These are phyloP conservation scores for Podaxis sp. DNA, from an alignment of 768 basidiomycete species.

Conservation along the genomic window DNA sequence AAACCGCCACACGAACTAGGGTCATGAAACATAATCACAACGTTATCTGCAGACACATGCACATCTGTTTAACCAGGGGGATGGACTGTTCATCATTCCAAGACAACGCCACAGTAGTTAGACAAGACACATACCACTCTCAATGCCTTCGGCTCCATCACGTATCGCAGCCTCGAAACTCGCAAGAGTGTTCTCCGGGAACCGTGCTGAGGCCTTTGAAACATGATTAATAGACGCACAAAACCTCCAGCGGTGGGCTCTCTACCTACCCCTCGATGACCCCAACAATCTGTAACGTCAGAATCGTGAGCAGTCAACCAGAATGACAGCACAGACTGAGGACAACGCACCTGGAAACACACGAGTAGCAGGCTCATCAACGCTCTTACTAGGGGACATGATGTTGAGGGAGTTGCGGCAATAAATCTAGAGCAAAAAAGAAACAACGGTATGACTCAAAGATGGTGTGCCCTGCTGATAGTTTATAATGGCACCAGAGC, in stretches of 20 bases:
- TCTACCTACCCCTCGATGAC: constrained; percentile 41
- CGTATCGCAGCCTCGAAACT: constrained; percentile 93
- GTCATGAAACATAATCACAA: constrained; percentile 96
- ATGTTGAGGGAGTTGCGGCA: neutral
- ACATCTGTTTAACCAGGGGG: constrained; percentile 63
- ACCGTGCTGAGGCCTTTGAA: constrained; percentile 75
- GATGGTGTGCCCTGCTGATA: neutral
- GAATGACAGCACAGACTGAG: neutral
- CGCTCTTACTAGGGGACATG: neutral
- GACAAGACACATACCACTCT: constrained; percentile 76
- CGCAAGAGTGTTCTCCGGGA: constrained; percentile 92
- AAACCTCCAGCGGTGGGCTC: no score
- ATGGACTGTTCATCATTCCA: constrained; percentile 50
- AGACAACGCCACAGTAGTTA: constrained; percentile 22
- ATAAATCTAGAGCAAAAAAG: neutral
- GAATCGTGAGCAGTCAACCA: neutral
- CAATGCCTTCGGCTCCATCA: constrained; percentile 94
- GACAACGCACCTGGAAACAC: constrained; percentile 26
- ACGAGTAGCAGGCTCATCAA: neutral
- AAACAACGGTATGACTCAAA: neutral
- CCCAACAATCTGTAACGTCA: constrained; percentile 61
- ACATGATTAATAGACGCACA: neutral
- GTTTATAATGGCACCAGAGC: neutral
- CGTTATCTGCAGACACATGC: constrained; percentile 83
- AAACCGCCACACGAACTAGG: constrained; percentile 45